Evolutionary conservation across 306 rosid genomes (phyloP).

Genomic region (Fragaria iinumae): DNA sequence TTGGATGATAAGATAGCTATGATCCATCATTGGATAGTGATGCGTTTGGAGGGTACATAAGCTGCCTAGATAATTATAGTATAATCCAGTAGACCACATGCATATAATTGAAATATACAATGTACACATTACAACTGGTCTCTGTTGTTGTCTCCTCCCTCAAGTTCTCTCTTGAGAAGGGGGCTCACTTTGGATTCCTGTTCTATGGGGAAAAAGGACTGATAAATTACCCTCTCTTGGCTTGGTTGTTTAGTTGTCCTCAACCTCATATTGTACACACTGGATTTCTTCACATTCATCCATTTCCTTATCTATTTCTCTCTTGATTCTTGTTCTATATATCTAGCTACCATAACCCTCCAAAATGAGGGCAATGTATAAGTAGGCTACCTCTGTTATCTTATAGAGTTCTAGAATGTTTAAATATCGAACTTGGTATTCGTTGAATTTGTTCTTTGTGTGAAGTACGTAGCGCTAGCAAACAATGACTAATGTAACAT

Average conservation of each 20-base stretch:
- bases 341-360: neutral
- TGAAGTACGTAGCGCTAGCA: neutral
- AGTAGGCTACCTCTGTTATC: neutral
- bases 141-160: conserved; percentile 11
- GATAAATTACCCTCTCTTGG: conserved; percentile 28
- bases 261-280: conserved; percentile 27
- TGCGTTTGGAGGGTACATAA: conserved; percentile 19
- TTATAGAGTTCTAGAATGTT: neutral
- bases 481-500: neutral
- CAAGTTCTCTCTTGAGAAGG: neutral
- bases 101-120: conserved; percentile 11
- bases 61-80: conserved; percentile 6
- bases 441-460: neutral
- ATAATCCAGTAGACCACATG: conserved; percentile 25
- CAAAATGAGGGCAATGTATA: neutral
- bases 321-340: conserved; percentile 9
- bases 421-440: neutral
- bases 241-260: conserved; percentile 40
- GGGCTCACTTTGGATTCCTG: conserved; percentile 46
- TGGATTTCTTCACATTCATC: conserved; percentile 9
- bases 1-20: conserved; percentile 10
- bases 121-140: conserved; percentile 1
- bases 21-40: conserved; percentile 19
- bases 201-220: conserved; percentile 13
- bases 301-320: neutral